Evolutionary conservation across 1,284 basidiomycete genomes (phyloP).

Genomic region (Fomes fomentarius): DNA sequence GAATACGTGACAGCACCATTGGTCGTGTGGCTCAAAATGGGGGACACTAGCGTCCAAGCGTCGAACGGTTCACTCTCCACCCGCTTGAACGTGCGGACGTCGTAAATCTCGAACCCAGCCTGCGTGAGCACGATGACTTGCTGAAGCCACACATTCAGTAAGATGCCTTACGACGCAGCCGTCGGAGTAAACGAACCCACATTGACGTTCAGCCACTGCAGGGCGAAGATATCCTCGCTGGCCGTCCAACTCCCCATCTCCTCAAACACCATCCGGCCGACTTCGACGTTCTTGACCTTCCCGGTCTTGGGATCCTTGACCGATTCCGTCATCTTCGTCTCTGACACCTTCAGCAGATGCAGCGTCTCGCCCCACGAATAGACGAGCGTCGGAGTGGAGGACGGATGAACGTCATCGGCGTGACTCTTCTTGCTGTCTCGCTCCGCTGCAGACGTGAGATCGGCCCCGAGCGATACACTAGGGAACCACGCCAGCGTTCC

Average conservation of each 20-base stretch:
- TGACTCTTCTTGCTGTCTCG: slow-evolving; percentile 36
- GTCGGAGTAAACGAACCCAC: slow-evolving; percentile 54
- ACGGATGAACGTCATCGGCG: slow-evolving; percentile 22
- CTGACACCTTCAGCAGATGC: slow-evolving; percentile 67
- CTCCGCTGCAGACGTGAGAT: slow-evolving; percentile 20
- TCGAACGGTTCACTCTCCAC: slow-evolving; percentile 66
- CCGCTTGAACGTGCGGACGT: slow-evolving; percentile 55
- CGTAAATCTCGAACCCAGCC: slow-evolving; percentile 69
- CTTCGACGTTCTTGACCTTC: slow-evolving; percentile 58
- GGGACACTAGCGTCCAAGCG: slow-evolving; percentile 55
- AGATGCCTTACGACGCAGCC: not conserved
- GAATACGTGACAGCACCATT: slow-evolving; percentile 51
- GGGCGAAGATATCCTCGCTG: slow-evolving; percentile 59
- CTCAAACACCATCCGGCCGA: slow-evolving; percentile 65
- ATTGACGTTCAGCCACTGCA: slow-evolving; percentile 78
- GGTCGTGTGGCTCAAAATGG: slow-evolving; percentile 49
- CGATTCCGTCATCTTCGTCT: slow-evolving; percentile 56
- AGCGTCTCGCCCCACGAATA: slow-evolving; percentile 83
- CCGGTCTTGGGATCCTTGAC: slow-evolving; percentile 60
- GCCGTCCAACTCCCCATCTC: slow-evolving; percentile 58
- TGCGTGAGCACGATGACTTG: slow-evolving; percentile 66
- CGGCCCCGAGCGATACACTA: slow-evolving; percentile 40
- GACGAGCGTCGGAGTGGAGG: slow-evolving; percentile 63
- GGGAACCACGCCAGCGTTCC: slow-evolving; percentile 83
- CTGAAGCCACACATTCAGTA: slow-evolving; percentile 39